phyloP scores from a whole-genome alignment of 1,139 yeast species.

The Hemisphaericaspora xylofermentans region DNA sequence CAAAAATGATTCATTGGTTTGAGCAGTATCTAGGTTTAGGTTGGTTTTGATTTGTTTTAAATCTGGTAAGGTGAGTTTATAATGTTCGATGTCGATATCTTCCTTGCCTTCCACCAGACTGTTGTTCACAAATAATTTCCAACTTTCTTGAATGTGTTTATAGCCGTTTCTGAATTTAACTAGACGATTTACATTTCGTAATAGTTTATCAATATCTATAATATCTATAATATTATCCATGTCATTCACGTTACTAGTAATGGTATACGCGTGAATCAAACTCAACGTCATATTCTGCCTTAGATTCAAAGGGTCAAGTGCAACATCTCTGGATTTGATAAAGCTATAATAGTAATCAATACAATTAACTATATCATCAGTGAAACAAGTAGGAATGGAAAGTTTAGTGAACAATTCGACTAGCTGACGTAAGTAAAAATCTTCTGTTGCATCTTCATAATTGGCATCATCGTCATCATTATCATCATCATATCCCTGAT shows the following conservation, averaged over 20 bases:
- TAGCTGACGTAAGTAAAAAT: conserved; percentile 30
- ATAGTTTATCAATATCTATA: conserved; percentile 42
- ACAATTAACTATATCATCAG: conserved; percentile 31
- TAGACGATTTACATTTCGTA: conserved; percentile 27
- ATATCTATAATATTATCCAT: conserved; percentile 34
- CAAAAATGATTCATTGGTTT: conserved; percentile 33
- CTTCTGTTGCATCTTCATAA: conserved; percentile 22
- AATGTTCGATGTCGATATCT: neutral
- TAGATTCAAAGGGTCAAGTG: conserved; percentile 9
- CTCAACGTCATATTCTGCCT: conserved; percentile 27
- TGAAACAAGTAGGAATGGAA: conserved; percentile 33
- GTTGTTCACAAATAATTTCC: conserved; percentile 35
- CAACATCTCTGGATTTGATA: conserved; percentile 15
- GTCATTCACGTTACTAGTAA: conserved; percentile 19
- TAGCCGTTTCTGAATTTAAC: conserved; percentile 36
- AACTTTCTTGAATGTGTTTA: conserved; percentile 29
- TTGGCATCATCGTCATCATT: conserved; percentile 13
- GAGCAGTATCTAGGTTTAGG: conserved; percentile 27
- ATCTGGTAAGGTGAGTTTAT: conserved; percentile 29
- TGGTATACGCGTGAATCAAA: conserved; percentile 32
- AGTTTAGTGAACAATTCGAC: conserved; percentile 25
- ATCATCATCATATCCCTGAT: neutral
- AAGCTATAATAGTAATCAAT: conserved; percentile 37
- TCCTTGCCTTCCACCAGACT: conserved; percentile 9
- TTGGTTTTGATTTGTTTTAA: conserved; percentile 30